phyloP scores from a whole-genome alignment of 495 filamentous ascomycete species.

The Aspergillus panamensis region DNA sequence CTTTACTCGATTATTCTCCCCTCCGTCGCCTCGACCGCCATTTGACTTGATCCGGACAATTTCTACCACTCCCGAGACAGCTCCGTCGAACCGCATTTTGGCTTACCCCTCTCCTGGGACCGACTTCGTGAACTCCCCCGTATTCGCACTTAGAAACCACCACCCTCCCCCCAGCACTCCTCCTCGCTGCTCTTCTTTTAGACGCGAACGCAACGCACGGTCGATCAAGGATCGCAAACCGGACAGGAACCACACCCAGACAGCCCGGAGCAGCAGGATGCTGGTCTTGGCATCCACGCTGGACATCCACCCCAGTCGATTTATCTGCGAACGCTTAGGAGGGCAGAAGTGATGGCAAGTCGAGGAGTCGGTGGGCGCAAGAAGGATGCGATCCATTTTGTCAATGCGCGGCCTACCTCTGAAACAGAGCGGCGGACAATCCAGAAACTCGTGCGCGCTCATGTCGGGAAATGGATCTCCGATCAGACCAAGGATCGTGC shows the following conservation, averaged over 20 bases:
- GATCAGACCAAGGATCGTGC: constrained; percentile 38
- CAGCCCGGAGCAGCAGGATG: constrained; percentile 16
- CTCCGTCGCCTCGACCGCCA: constrained; percentile 4
- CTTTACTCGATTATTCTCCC: neutral
- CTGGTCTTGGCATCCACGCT: constrained; percentile 14
- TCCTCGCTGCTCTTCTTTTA: neutral
- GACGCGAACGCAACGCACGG: neutral
- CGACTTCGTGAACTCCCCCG: neutral
- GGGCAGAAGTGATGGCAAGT: constrained; percentile 27
- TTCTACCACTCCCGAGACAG: neutral
- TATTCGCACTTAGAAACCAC: too few species aligned
- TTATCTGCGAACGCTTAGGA: constrained; percentile 7
- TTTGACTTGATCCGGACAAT: constrained; percentile 12
- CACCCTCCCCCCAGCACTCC: neutral
- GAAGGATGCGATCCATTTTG: constrained; percentile 36
- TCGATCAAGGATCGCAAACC: neutral
- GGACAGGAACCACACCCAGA: neutral
- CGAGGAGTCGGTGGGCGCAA: constrained; percentile 24
- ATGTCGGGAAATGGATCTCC: constrained; percentile 44
- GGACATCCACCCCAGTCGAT: neutral
- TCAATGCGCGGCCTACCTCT: constrained; percentile 39
- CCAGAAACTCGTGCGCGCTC: constrained; percentile 37
- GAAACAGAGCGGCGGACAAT: constrained; percentile 32
- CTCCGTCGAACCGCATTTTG: neutral
- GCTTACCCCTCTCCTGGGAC: neutral